Evolutionary conservation across 495 filamentous ascomycete species (phyloP).

Genomic region (Articulospora tetracladia): DNA sequence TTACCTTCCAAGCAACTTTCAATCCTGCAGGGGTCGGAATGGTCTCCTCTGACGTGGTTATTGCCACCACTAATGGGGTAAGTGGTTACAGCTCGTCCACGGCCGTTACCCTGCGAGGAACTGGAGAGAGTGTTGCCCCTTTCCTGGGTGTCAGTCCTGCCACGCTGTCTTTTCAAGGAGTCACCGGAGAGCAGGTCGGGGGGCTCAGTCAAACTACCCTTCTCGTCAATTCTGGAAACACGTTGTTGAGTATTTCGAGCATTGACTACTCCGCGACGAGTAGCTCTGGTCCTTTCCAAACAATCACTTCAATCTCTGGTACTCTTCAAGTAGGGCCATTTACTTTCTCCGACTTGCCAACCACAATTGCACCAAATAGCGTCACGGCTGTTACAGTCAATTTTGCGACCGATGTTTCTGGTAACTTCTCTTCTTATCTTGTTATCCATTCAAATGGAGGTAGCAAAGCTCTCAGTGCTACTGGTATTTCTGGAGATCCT

Average conservation of each 20-base stretch:
- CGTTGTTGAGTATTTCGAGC: constrained; percentile 26
- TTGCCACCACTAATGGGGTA: constrained; percentile 31
- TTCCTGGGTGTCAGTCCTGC: constrained; percentile 31
- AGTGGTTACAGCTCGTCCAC: constrained; percentile 27
- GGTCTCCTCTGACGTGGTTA: constrained; percentile 35
- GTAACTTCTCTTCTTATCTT: constrained; percentile 38
- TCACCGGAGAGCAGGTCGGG: constrained; percentile 27
- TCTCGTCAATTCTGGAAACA: constrained; percentile 31
- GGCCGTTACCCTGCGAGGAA: constrained; percentile 32
- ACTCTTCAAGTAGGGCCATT: constrained; percentile 34
- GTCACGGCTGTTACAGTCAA: constrained; percentile 32
- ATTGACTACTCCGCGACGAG: constrained; percentile 31
- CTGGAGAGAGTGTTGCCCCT: constrained; percentile 25
- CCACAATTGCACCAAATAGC: constrained; percentile 28
- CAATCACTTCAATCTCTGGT: constrained; percentile 27
- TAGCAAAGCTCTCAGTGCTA: constrained; percentile 32
- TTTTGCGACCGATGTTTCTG: constrained; percentile 35
- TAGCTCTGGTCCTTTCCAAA: constrained; percentile 34
- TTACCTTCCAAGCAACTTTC: constrained; percentile 38
- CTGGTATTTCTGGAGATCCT: constrained; percentile 33
- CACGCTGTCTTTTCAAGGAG: constrained; percentile 32
- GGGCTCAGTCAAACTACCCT: constrained; percentile 24
- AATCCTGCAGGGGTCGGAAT: constrained; percentile 32
- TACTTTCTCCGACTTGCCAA: constrained; percentile 35
- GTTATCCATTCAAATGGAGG: constrained; percentile 39